phyloP scores from a whole-genome alignment of 768 basidiomycete genomes.

The Leccinellum luteum region DNA sequence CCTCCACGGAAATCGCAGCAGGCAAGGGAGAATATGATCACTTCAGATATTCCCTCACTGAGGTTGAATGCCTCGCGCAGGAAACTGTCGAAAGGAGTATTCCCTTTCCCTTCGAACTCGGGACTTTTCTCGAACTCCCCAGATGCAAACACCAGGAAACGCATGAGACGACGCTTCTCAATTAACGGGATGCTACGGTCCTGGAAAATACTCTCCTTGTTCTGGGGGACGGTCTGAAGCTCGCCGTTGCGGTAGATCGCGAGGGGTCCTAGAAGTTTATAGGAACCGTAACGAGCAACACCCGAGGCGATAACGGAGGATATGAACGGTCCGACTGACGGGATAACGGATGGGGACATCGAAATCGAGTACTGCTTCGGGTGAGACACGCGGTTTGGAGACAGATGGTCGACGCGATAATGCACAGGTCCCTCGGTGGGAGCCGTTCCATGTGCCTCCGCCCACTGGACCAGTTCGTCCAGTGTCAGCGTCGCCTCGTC shows the following conservation, averaged over 20 bases:
- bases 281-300: conserved; percentile 89
- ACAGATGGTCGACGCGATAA: conserved; percentile 39
- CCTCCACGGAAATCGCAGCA: conserved; percentile 61
- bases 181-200: conserved; percentile 69
- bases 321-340: conserved; percentile 76
- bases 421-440: conserved; percentile 7
- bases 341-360: conserved; percentile 78
- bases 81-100: conserved; percentile 59
- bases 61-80: conserved; percentile 65
- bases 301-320: conserved; percentile 76
- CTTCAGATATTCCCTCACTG: conserved; percentile 50
- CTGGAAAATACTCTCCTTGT: conserved; percentile 93
- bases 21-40: conserved; percentile 77
- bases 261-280: conserved; percentile 74
- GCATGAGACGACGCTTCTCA: conserved; percentile 90
- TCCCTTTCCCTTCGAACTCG: conserved; percentile 56
- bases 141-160: conserved; percentile 80
- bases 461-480: conserved; percentile 77
- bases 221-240: conserved; percentile 73
- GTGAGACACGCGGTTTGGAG: conserved; percentile 44
- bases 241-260: conserved; percentile 52
- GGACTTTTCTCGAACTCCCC: conserved; percentile 66
- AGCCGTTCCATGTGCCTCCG: conserved; percentile 36
- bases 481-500: conserved; percentile 78
- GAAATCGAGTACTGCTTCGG: conserved; percentile 83